phyloP scores from a whole-genome alignment of 2,329 filamentous ascomycete species.

The Xylaria sp. region DNA sequence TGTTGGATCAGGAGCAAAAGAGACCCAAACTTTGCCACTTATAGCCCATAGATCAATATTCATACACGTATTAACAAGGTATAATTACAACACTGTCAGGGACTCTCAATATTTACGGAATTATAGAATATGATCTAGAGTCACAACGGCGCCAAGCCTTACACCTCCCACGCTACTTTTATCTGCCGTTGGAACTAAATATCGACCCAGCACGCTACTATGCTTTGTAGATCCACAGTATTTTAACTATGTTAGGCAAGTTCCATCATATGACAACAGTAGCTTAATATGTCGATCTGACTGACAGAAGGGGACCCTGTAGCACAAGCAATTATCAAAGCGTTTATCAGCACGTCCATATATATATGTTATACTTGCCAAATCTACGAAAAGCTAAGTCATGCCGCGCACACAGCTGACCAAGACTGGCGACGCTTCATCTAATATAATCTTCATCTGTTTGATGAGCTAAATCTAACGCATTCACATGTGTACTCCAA shows the following conservation, averaged over 20 bases:
- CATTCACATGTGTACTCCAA: background rate
- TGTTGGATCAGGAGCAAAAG: background rate
- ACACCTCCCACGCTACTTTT: background rate
- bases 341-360: background rate
- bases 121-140: background rate
- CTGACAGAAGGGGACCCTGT: background rate
- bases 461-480: too few relatives aligned
- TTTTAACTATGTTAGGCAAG: slow-evolving; percentile 1
- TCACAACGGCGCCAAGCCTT: slow-evolving; percentile 5
- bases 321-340: background rate
- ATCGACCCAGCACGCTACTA: slow-evolving; percentile 1
- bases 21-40: background rate
- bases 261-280: background rate
- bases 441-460: too few relatives aligned
- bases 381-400: background rate
- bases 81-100: background rate
- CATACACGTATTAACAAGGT: background rate
- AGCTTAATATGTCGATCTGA: background rate
- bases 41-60: background rate
- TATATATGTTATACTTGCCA: background rate
- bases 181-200: slow-evolving; percentile 15
- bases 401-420: background rate
- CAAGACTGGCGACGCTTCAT: background rate
- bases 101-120: background rate
- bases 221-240: slow-evolving; percentile 4